A percentile compares a stretch with the other conserved stretches of the same genome.
phyloP scores from a whole-genome alignment of 257 asterid species.

The Solanum tarijense region DNA sequence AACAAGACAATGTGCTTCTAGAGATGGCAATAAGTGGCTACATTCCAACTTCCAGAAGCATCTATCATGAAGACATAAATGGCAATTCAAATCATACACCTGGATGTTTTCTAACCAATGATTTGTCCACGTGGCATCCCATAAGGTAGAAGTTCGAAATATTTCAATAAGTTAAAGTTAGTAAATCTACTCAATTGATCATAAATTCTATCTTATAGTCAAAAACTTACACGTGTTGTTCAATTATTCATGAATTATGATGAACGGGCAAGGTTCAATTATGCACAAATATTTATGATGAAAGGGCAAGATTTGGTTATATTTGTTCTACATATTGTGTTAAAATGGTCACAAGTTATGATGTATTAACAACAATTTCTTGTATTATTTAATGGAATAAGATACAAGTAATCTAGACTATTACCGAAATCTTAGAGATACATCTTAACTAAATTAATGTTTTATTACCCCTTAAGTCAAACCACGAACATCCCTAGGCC shows the following conservation, averaged over 20 bases:
- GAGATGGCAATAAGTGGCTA: neutral
- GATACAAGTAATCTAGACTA: too few relatives aligned
- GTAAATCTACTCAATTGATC: too few relatives aligned
- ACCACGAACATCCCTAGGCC: too few relatives aligned
- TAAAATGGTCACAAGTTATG: neutral
- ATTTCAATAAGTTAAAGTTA: neutral
- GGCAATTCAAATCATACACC: neutral
- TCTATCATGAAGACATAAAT: neutral
- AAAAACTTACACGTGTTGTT: too few relatives aligned
- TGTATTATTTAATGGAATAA: neutral
- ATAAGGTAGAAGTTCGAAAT: neutral
- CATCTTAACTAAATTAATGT: too few relatives aligned
- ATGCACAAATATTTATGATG: neutral
- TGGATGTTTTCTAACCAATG: neutral
- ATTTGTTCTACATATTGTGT: neutral
- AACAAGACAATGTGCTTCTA: too few relatives aligned
- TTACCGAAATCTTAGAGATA: accelerated
- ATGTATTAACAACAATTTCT: neutral
- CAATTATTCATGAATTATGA: neutral
- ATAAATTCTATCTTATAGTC: too few relatives aligned
- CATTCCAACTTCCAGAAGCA: neutral
- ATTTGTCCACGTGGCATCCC: neutral
- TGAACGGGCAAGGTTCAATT: neutral
- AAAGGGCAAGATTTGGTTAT: neutral
- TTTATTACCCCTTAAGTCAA: too few relatives aligned